A percentile compares a stretch with the other conserved stretches of the same genome.
These are phyloP conservation scores for Botrytis aclada DNA, from an alignment of 2,329 filamentous ascomycete genomes.

Conservation along the genomic window DNA sequence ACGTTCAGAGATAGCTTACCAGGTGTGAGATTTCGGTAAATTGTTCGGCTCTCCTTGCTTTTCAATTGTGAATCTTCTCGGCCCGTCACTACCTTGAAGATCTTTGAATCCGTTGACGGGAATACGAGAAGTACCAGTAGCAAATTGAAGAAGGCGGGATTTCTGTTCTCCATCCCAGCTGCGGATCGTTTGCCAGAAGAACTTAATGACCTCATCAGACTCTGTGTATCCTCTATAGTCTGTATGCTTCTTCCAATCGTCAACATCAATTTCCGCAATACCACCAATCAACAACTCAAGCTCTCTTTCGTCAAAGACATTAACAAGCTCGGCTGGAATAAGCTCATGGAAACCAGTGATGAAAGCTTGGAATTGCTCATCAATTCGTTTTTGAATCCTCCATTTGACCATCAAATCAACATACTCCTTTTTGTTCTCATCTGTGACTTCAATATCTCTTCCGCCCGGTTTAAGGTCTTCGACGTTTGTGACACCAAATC, in stretches of 20 bases:
- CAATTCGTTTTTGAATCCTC: constrained; percentile 97
- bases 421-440: constrained; percentile 99
- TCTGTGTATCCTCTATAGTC: constrained; percentile 99
- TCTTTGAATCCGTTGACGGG: constrained; percentile 99
- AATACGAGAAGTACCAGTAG: constrained; percentile 94
- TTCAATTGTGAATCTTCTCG: constrained; percentile 94
- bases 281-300: constrained; percentile 94
- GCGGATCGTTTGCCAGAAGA: constrained; percentile 98
- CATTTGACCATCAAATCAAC: constrained; percentile 98
- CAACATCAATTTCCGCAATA: constrained; percentile 99
- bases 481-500: constrained; percentile 90
- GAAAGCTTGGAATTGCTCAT: constrained; percentile 97
- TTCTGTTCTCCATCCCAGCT: constrained; percentile 99
- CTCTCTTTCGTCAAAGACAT: constrained; percentile 97
- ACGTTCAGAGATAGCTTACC: constrained; percentile 56
- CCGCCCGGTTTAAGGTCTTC: constrained; percentile 92
- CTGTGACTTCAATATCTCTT: constrained; percentile 90
- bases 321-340: constrained; percentile 93
- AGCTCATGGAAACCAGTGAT: constrained; percentile 97
- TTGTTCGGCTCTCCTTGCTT: constrained; percentile 91
- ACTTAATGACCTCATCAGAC: constrained; percentile 92
- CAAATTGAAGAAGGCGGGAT: constrained; percentile 91
- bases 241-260: constrained; percentile 99
- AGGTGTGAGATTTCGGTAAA: constrained; percentile 95
- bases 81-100: constrained; percentile 93